Evolutionary conservation across 2,329 filamentous ascomycete genomes (phyloP).

Genomic region (Cytospora leucostoma): DNA sequence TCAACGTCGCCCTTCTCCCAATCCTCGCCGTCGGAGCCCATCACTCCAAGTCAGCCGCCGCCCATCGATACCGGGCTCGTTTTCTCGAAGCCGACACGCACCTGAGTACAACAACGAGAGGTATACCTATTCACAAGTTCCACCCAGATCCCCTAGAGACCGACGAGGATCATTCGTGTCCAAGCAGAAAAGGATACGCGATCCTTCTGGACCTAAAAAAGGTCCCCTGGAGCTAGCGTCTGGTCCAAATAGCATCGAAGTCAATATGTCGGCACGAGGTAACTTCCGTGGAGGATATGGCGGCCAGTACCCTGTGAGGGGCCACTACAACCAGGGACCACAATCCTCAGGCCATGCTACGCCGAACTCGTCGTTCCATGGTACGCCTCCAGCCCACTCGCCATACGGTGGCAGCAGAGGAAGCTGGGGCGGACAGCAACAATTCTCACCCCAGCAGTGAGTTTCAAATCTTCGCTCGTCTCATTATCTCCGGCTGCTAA

Average conservation of each 20-base stretch:
- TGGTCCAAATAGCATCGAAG: constrained; percentile 52
- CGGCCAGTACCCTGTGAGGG: constrained; percentile 40
- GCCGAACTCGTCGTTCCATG: constrained; percentile 46
- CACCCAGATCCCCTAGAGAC: constrained; percentile 20
- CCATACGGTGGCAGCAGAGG: constrained; percentile 45
- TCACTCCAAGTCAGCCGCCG: constrained; percentile 27
- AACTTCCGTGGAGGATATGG: constrained; percentile 47
- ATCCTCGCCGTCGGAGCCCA: constrained; percentile 17
- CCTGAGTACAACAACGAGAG: constrained; percentile 20
- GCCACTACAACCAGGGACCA: constrained; percentile 36
- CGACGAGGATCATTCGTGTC: constrained; percentile 17
- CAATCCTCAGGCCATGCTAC: constrained; percentile 46
- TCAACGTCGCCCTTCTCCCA: constrained; percentile 27
- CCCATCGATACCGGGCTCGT: constrained; percentile 31
- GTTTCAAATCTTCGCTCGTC: constrained; percentile 29
- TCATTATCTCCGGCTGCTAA: constrained; percentile 31
- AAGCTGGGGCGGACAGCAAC: constrained; percentile 41
- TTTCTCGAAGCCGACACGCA: constrained; percentile 30
- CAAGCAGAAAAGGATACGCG: constrained; percentile 39
- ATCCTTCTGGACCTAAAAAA: neutral
- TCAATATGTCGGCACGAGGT: constrained; percentile 50
- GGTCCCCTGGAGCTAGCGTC: constrained; percentile 43
- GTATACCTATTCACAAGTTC: constrained; percentile 16
- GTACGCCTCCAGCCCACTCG: constrained; percentile 46
- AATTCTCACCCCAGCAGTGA: constrained; percentile 46